These are phyloP conservation scores for Hippophae gyantsensis DNA, from an alignment of 306 rosid genomes.

Conservation along the genomic window DNA sequence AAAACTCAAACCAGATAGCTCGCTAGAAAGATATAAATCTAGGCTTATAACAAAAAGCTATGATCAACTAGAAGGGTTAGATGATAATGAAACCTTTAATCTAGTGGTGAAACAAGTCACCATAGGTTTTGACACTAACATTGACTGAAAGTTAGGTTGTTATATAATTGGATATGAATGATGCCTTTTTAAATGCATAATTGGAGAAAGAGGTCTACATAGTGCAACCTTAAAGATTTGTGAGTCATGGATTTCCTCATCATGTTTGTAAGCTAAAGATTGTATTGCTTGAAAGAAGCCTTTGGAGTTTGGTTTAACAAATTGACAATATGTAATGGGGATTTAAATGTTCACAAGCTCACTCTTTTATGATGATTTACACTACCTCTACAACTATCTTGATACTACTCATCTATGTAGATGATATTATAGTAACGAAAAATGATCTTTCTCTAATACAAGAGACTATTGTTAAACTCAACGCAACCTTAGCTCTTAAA, in stretches of 20 bases:
- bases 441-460: too few relatives aligned
- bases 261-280: too few relatives aligned
- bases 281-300: background rate
- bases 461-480: too few relatives aligned
- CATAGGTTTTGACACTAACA: background rate
- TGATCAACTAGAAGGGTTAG: background rate
- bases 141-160: background rate
- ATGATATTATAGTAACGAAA: too few relatives aligned
- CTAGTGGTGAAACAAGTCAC: background rate
- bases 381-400: too few relatives aligned
- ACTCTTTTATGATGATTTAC: too few relatives aligned
- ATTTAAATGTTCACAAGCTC: too few relatives aligned
- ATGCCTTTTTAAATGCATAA: background rate
- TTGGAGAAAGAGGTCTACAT: background rate
- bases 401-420: too few relatives aligned
- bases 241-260: background rate
- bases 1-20: background rate
- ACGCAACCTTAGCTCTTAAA: too few relatives aligned
- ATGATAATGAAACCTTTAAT: background rate
- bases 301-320: background rate
- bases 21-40: background rate
- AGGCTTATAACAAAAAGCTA: background rate
- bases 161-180: background rate
- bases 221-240: background rate
- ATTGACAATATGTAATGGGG: background rate